phyloP scores from a whole-genome alignment of 2,329 filamentous ascomycete species.

The Alternaria metachromatica region DNA sequence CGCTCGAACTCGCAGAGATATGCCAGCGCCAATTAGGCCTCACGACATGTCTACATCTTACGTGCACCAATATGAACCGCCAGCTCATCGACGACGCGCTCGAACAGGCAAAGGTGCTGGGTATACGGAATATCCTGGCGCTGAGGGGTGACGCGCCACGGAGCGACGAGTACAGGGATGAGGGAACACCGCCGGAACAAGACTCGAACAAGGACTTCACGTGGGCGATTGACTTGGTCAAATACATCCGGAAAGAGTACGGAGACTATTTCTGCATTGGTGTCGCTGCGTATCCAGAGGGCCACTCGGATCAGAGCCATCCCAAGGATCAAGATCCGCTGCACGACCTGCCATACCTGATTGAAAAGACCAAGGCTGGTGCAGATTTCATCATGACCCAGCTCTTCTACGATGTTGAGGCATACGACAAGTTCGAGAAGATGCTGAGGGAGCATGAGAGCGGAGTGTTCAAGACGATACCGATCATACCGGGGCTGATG shows the following conservation, averaged over 20 bases:
- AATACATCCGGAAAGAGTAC: slow-evolving; percentile 83
- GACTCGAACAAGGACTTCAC: slow-evolving; percentile 78
- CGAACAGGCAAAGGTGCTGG: slow-evolving; percentile 86
- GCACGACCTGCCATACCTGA: slow-evolving; percentile 81
- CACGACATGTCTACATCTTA: slow-evolving; percentile 94
- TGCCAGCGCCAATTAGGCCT: slow-evolving; percentile 91
- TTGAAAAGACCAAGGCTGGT: slow-evolving; percentile 89
- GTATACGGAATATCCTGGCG: slow-evolving; percentile 92
- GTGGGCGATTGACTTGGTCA: slow-evolving; percentile 87
- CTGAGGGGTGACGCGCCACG: slow-evolving; percentile 89
- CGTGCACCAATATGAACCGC: slow-evolving; percentile 96
- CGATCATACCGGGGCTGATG: slow-evolving; percentile 95
- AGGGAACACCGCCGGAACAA: slow-evolving; percentile 65
- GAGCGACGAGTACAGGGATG: slow-evolving; percentile 82
- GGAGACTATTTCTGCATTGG: slow-evolving; percentile 97
- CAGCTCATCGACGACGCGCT: slow-evolving; percentile 85
- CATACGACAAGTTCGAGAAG: slow-evolving; percentile 81
- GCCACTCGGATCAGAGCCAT: slow-evolving; percentile 89
- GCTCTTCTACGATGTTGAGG: slow-evolving; percentile 88
- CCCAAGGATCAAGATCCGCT: slow-evolving; percentile 74
- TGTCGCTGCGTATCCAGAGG: slow-evolving; percentile 93
- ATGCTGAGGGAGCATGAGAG: slow-evolving; percentile 80
- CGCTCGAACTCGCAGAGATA: slow-evolving; percentile 90
- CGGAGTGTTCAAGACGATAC: slow-evolving; percentile 82
- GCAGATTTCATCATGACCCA: slow-evolving; percentile 99